These are phyloP conservation scores for Friedmanniomyces simplex DNA, from an alignment of 495 filamentous ascomycete species.

Conservation along the genomic window DNA sequence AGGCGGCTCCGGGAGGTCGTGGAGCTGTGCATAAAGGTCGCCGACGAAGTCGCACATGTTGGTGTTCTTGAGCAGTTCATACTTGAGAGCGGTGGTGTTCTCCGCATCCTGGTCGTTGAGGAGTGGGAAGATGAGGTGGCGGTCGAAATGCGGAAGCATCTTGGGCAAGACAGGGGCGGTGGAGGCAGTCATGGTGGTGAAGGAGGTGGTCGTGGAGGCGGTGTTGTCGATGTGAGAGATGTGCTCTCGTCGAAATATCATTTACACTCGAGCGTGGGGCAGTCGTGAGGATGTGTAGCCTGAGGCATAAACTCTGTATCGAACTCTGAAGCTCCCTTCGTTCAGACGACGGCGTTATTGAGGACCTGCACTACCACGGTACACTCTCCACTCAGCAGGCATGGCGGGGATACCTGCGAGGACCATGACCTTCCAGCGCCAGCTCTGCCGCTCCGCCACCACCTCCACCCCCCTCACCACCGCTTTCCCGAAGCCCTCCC, in stretches of 20 bases:
- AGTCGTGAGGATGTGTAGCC: neutral
- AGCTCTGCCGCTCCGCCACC: slow-evolving; percentile 13
- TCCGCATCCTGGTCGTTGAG: slow-evolving; percentile 56
- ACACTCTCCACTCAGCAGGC: slow-evolving; percentile 11
- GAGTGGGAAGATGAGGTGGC: slow-evolving; percentile 88
- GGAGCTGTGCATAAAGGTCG: slow-evolving; percentile 73
- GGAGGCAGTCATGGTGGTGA: neutral
- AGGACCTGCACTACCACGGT: neutral
- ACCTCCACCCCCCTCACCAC: slow-evolving; percentile 5
- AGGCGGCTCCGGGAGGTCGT: slow-evolving; percentile 66
- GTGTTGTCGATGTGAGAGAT: too few species aligned
- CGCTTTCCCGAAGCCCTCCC: neutral
- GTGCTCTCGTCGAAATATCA: too few species aligned
- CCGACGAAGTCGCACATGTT: slow-evolving; percentile 98
- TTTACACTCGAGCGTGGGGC: too few species aligned
- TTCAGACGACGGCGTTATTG: neutral
- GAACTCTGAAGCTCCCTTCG: neutral
- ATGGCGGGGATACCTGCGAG: slow-evolving; percentile 19
- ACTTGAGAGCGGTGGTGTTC: slow-evolving; percentile 65
- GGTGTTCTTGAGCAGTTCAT: slow-evolving; percentile 82
- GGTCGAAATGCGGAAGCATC: slow-evolving; percentile 84
- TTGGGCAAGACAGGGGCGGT: slow-evolving; percentile 55
- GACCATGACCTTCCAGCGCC: slow-evolving; percentile 18
- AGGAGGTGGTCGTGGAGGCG: too few species aligned
- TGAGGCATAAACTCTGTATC: neutral